Percentiles rank a stretch among this genome's conserved stretches.
Conservation (phyloP, 225 moss, liverwort and hornwort species). For the Pleurozium schreberi region DNA sequence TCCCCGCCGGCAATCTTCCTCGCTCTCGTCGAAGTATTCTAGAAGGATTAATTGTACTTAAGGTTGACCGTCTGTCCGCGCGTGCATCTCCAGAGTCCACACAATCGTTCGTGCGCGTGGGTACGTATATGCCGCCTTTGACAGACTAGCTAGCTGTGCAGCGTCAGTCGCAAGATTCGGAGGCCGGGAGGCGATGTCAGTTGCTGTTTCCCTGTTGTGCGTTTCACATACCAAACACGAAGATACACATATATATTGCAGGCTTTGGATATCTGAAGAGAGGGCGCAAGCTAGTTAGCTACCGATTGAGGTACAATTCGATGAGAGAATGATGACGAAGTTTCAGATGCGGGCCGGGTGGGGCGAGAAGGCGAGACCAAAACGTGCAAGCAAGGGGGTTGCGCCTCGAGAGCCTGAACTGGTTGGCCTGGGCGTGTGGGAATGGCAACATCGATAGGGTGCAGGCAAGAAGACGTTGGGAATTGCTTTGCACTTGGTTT, state of each 20-base stretch:
- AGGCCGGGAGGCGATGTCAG: not conserved
- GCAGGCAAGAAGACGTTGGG: constrained; percentile 7
- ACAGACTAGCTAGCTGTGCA: not conserved
- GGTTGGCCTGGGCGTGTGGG: not conserved
- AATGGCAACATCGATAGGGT: not conserved
- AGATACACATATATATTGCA: not conserved
- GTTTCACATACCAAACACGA: not conserved
- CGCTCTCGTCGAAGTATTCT: not conserved
- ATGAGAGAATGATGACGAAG: not conserved
- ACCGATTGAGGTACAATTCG: not conserved
- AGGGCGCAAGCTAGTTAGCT: not conserved
- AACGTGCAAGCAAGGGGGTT: constrained; percentile 9
- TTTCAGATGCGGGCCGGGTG: not conserved
- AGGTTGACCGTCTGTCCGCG: not conserved
- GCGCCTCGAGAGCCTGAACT: not conserved
- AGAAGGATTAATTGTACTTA: not conserved
- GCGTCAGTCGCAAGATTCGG: not conserved
- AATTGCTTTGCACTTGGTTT: not conserved
- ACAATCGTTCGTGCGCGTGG: not conserved
- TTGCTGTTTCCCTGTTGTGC: not conserved
- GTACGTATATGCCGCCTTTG: not conserved
- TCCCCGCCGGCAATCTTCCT: not conserved
- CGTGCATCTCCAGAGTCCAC: not conserved
- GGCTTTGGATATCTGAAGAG: not conserved
- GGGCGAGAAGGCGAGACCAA: not conserved